phyloP scores from a whole-genome alignment of 805 yeast species.

The Ogataea chonburiensis region DNA sequence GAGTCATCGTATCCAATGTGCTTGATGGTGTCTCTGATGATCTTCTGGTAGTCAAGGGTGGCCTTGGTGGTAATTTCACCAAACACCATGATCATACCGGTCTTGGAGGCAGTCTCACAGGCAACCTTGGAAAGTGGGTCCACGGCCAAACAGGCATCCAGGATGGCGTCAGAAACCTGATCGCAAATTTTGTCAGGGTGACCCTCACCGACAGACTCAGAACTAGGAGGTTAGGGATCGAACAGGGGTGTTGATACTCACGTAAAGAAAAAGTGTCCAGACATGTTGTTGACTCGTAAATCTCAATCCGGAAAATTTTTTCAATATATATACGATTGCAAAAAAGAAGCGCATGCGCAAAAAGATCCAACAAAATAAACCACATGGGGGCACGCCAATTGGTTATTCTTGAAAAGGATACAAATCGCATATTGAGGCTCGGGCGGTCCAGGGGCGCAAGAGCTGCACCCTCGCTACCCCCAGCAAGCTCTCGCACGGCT shows the following conservation, averaged over 20 bases:
- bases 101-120: constrained; percentile 98
- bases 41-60: constrained; percentile 90
- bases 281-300: constrained; percentile 12
- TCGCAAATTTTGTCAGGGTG: constrained; percentile 97
- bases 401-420: neutral
- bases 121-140: constrained; percentile 99
- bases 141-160: constrained; percentile 93
- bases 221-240: constrained; percentile 41
- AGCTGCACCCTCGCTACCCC: too few species aligned
- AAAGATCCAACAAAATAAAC: constrained; percentile 13
- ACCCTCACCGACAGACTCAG: constrained; percentile 93
- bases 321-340: constrained; percentile 12
- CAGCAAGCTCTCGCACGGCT: too few species aligned
- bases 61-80: constrained; percentile 99
- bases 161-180: constrained; percentile 97
- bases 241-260: constrained; percentile 14
- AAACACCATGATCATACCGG: constrained; percentile 99
- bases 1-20: constrained; percentile 97
- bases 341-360: constrained; percentile 14
- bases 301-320: constrained; percentile 13
- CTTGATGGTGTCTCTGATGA: constrained; percentile 97
- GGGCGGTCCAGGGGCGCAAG: too few species aligned
- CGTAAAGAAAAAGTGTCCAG: constrained; percentile 36
- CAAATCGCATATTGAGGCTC: too few species aligned
- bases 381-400: constrained; percentile 9